Base-by-base conservation (phyloP, 768 basidiomycete species). In the Hericium rajendrae region DNA sequence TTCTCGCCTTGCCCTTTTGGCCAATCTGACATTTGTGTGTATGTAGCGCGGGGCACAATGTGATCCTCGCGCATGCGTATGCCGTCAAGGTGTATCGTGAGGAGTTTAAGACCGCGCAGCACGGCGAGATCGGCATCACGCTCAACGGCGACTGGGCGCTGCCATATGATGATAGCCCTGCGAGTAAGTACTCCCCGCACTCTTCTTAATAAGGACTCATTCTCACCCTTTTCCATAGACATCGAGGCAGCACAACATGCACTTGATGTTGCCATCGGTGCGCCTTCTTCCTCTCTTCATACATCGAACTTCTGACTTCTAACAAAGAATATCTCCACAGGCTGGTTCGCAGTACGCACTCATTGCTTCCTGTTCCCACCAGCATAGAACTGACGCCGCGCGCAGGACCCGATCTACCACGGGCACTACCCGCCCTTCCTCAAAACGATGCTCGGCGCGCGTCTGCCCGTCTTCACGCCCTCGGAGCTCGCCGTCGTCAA, bases 91-190 rank as follows among this genome's bases (percentile, higher is more conserved):
- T 82, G 12, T 90, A 88, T 65, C 80, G 84, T 28, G 77, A 82
- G 28, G 69, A 83, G 53, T 90, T 81, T 76, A 83, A 86, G 70
- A 61, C 75, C 3, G 68, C 59, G 1, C 86, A 88, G 67, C 73
- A 77, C 10, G 89, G 86, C 22, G 71, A 76, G 61, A 86, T 90
- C 62, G 87, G 86, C n/a, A 88, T 91, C 65, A 89, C 88, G 0
- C 73, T 89, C 48, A 88, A 88, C 62, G 84, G 86, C 11, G 84
- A 87, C 67, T 88, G 84, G 84, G 74, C 79, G 37, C 80, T 85
- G 67, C 87, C 88, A 8, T 89, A 82, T 59, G 84, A 88, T 61
- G 78, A 86, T 60, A 75, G 68, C 41, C 81, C 79, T 10, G 81
- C 83, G 64, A 88, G 88, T 88, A 65, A 62, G 83, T 71, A 6